phyloP scores from a whole-genome alignment of 768 basidiomycete species.

The Lyophyllum shimeji region DNA sequence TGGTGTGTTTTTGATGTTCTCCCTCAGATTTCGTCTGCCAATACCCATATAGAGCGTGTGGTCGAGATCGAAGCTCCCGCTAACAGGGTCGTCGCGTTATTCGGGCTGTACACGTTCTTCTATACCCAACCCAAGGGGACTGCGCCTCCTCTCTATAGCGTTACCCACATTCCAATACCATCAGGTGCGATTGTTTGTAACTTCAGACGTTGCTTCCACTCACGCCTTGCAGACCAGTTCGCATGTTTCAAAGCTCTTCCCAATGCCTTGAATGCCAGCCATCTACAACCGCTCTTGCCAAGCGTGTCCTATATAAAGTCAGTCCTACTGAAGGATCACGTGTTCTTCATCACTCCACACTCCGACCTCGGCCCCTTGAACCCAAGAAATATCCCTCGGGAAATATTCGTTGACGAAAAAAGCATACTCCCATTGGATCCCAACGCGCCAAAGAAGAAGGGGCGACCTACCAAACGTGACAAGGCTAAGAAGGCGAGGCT shows the following conservation, averaged over 20 bases:
- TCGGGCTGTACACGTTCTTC: constrained; percentile 70
- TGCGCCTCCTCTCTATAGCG: constrained; percentile 46
- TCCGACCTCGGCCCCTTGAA: constrained; percentile 50
- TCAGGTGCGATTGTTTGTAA: constrained; percentile 41
- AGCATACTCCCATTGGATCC: constrained; percentile 21
- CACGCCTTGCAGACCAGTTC: constrained; percentile 51
- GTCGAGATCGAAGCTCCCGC: constrained; percentile 49
- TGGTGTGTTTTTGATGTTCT: constrained; percentile 41
- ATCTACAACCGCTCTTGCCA: constrained; percentile 47
- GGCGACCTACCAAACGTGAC: constrained; percentile 64
- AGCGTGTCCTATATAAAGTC: constrained; percentile 51
- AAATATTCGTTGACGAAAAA: constrained; percentile 52
- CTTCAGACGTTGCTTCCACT: background rate
- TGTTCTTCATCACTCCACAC: constrained; percentile 62
- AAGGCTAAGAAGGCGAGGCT: constrained; percentile 53
- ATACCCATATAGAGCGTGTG: constrained; percentile 47
- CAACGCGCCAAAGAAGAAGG: constrained; percentile 48
- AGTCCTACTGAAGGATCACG: constrained; percentile 42
- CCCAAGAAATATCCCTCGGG: constrained; percentile 69
- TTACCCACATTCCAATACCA: constrained; percentile 61
- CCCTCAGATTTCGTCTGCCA: background rate
- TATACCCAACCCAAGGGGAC: constrained; percentile 62
- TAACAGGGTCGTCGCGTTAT: constrained; percentile 59
- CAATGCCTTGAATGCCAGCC: constrained; percentile 35
- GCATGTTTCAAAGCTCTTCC: constrained; percentile 49